These are phyloP conservation scores for Ogataea ramenticola DNA, from an alignment of 805 yeast species.

Conservation along the genomic window DNA sequence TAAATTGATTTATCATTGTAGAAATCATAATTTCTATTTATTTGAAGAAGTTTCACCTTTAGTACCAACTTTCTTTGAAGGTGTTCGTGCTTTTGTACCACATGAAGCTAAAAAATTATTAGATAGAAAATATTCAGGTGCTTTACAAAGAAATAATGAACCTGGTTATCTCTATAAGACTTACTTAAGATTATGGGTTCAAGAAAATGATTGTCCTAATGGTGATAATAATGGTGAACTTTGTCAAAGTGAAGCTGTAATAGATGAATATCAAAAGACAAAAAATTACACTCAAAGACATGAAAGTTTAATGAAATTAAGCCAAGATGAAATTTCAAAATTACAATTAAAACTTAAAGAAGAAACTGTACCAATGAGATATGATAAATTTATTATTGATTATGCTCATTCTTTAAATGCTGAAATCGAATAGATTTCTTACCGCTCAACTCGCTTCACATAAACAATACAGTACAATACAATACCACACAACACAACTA, in stretches of 20 bases:
- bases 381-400: slow-evolving; percentile 18
- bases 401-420: slow-evolving; percentile 17
- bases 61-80: slow-evolving; percentile 42
- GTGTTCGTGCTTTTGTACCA: slow-evolving; percentile 50
- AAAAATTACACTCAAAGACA: slow-evolving; percentile 20
- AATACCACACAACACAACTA: no score
- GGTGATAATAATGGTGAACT: slow-evolving; percentile 19
- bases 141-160: slow-evolving; percentile 28
- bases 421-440: slow-evolving; percentile 21
- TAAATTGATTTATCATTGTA: slow-evolving; percentile 36
- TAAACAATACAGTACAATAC: no score
- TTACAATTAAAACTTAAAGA: slow-evolving; percentile 9
- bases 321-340: slow-evolving; percentile 1
- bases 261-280: slow-evolving; percentile 25
- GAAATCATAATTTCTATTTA: slow-evolving; percentile 45
- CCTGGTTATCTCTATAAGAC: slow-evolving; percentile 39
- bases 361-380: slow-evolving; percentile 21
- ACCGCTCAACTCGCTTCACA: slow-evolving; percentile 15
- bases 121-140: slow-evolving; percentile 40
- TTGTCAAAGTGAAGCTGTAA: slow-evolving; percentile 24
- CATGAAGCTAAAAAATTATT: slow-evolving; percentile 32
- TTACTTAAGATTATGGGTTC: slow-evolving; percentile 51
- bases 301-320: slow-evolving; percentile 5
- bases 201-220: slow-evolving; percentile 17
- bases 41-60: slow-evolving; percentile 44